Percentiles rank a stretch among this genome's conserved stretches.
Conservation (phyloP, 2,329 filamentous ascomycete species). For the Parastagonospora avenae region DNA sequence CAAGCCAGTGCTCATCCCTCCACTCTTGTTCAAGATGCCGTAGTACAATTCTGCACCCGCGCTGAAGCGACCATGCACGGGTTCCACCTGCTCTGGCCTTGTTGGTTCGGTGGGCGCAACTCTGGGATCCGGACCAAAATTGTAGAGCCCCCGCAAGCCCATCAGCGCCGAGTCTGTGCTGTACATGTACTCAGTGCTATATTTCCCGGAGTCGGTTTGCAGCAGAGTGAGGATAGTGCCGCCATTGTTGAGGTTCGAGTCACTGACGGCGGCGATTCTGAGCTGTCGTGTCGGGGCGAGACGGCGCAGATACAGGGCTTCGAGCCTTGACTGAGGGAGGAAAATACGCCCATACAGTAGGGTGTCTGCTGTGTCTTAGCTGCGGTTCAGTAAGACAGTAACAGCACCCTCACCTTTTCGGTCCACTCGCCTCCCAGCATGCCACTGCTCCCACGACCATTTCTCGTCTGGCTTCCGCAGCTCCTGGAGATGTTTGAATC, state of each 20-base stretch:
- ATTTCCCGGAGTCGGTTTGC: slow-evolving; percentile 85
- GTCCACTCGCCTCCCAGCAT: slow-evolving; percentile 56
- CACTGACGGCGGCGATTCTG: slow-evolving; percentile 78
- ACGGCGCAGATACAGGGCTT: slow-evolving; percentile 81
- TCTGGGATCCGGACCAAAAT: slow-evolving; percentile 79
- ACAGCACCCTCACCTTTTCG: slow-evolving; percentile 48
- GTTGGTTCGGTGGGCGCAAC: slow-evolving; percentile 29
- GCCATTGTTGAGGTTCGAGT: slow-evolving; percentile 72
- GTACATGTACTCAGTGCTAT: slow-evolving; percentile 86
- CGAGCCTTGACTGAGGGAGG: slow-evolving; percentile 81
- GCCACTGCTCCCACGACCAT: slow-evolving; percentile 61
- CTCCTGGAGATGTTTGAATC: slow-evolving; percentile 79
- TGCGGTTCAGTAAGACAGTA: slow-evolving; percentile 6
- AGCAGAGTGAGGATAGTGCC: slow-evolving; percentile 75
- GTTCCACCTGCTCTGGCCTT: slow-evolving; percentile 49
- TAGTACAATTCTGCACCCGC: slow-evolving; percentile 95
- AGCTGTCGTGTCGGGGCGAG: slow-evolving; percentile 79
- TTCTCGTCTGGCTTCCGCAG: slow-evolving; percentile 59
- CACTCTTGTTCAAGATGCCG: slow-evolving; percentile 90
- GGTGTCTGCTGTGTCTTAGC: slow-evolving; percentile 53
- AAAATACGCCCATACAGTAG: slow-evolving; percentile 80
- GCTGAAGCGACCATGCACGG: slow-evolving; percentile 80
- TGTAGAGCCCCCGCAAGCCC: slow-evolving; percentile 88
- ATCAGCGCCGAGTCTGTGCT: slow-evolving; percentile 91
- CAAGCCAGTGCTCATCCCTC: slow-evolving; percentile 85